These are phyloP conservation scores for Diplotaxis tenuifolia DNA, from an alignment of 345 rosid genomes.

Conservation along the genomic window DNA sequence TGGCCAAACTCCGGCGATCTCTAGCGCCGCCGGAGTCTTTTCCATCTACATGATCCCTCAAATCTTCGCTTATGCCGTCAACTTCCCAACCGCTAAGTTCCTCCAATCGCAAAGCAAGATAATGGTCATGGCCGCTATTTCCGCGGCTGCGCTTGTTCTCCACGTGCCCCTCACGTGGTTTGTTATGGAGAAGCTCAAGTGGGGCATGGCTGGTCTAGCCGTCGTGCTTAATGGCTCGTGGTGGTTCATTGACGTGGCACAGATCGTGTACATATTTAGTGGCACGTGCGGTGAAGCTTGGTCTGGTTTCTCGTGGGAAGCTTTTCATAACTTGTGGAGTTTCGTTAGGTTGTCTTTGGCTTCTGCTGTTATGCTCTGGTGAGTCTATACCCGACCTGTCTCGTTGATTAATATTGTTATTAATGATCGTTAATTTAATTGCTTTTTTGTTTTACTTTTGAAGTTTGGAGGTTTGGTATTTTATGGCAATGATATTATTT, in stretches of 20 bases:
- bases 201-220: conserved; percentile 81
- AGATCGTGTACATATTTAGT: conserved; percentile 56
- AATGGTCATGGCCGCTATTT: conserved; percentile 71
- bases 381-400: conserved; percentile 13
- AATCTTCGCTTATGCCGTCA: conserved; percentile 65
- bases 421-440: not conserved
- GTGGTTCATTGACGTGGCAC: conserved; percentile 57
- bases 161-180: conserved; percentile 73
- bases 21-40: conserved; percentile 64
- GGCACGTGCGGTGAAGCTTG: conserved; percentile 84
- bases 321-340: conserved; percentile 69
- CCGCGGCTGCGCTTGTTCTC: conserved; percentile 52
- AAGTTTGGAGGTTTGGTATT: conserved; percentile 83
- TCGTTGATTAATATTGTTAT: not conserved
- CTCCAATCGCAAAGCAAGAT: conserved; percentile 92
- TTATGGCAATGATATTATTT: conserved; percentile 68
- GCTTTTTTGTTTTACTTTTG: not conserved
- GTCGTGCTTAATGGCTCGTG: conserved; percentile 66
- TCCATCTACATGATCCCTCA: conserved; percentile 89
- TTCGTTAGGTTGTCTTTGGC: conserved; percentile 74
- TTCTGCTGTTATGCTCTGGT: conserved; percentile 96
- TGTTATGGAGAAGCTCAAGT: conserved; percentile 50
- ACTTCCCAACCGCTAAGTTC: conserved; percentile 82
- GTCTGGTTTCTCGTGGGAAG: conserved; percentile 75
- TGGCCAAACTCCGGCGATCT: conserved; percentile 68